These are phyloP conservation scores for Lathyrus oleraceus DNA, from an alignment of 306 rosid genomes.

Conservation along the genomic window DNA sequence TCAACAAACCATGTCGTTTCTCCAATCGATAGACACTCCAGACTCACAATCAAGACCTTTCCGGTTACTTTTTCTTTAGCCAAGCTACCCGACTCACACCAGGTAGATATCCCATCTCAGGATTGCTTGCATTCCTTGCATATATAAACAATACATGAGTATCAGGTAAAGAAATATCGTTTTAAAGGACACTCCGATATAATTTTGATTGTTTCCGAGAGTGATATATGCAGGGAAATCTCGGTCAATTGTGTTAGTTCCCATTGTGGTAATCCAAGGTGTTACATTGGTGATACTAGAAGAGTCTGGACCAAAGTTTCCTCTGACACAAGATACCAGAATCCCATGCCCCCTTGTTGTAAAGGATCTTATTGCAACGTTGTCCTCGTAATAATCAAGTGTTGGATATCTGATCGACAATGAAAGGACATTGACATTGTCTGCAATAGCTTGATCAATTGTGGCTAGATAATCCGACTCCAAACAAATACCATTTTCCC, in stretches of 20 bases:
- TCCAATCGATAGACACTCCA: constrained; percentile 41
- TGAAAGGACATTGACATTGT: constrained; percentile 65
- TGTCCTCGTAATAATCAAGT: constrained; percentile 51
- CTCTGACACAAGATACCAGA: constrained; percentile 61
- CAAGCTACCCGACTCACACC: constrained; percentile 55
- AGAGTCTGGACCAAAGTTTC: constrained; percentile 59
- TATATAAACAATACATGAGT: constrained; percentile 43
- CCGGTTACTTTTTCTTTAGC: constrained; percentile 59
- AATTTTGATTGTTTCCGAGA: constrained; percentile 66
- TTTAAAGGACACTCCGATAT: constrained; percentile 45
- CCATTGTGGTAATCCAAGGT: too few species aligned
- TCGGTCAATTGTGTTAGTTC: too few species aligned
- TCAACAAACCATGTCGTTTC: too few species aligned
- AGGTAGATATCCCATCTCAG: not conserved
- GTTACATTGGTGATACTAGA: constrained; percentile 42
- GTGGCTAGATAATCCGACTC: constrained; percentile 61
- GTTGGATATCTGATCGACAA: constrained; percentile 61
- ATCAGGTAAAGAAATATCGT: constrained; percentile 15
- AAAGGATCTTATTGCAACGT: constrained; percentile 67
- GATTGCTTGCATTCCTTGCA: constrained; percentile 60
- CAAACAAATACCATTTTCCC: constrained; percentile 53
- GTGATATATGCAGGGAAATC: too few species aligned
- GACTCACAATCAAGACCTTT: constrained; percentile 77
- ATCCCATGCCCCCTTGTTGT: constrained; percentile 80
- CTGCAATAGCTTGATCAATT: constrained; percentile 67